phyloP scores from a whole-genome alignment of 306 rosid species.

The Cucumis melo region DNA sequence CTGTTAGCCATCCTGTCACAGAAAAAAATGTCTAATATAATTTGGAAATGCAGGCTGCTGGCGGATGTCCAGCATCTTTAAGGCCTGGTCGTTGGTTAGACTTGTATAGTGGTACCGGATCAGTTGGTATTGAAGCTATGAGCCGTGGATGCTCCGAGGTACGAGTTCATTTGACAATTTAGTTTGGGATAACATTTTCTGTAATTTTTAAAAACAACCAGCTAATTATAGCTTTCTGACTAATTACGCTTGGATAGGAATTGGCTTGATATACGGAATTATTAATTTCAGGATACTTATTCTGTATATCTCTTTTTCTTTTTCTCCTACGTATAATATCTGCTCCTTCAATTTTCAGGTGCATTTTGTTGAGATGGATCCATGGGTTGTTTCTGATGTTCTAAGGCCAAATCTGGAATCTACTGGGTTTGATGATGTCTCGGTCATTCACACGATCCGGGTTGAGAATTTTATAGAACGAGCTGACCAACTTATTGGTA shows the following conservation, averaged over 20 bases:
- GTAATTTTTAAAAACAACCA: neutral
- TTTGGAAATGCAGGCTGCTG: conserved; percentile 54
- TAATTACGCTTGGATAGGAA: neutral
- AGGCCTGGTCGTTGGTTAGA: conserved; percentile 98
- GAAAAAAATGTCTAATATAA: neutral
- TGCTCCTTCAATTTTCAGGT: conserved; percentile 34
- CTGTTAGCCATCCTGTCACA: neutral
- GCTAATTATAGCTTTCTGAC: neutral
- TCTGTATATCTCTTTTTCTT: neutral
- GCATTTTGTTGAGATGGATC: conserved; percentile 97
- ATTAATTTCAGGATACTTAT: too few species aligned
- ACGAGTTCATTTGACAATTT: neutral
- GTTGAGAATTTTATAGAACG: conserved; percentile 80
- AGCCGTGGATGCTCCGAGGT: conserved; percentile 96
- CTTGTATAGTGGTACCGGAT: conserved; percentile 95
- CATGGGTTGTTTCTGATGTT: conserved; percentile 87
- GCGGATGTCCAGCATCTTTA: conserved; percentile 81
- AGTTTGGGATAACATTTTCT: neutral
- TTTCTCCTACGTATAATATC: neutral
- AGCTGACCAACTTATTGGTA: conserved; percentile 61
- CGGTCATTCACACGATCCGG: conserved; percentile 63
- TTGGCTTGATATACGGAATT: neutral
- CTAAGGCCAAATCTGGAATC: conserved; percentile 66
- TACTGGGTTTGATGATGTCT: conserved; percentile 75
- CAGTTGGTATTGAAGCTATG: conserved; percentile 96